A percentile compares a stretch with the other conserved stretches of the same genome.
phyloP scores from a whole-genome alignment of 2,329 filamentous ascomycete genomes.

The Colletotrichum chrysophilum region DNA sequence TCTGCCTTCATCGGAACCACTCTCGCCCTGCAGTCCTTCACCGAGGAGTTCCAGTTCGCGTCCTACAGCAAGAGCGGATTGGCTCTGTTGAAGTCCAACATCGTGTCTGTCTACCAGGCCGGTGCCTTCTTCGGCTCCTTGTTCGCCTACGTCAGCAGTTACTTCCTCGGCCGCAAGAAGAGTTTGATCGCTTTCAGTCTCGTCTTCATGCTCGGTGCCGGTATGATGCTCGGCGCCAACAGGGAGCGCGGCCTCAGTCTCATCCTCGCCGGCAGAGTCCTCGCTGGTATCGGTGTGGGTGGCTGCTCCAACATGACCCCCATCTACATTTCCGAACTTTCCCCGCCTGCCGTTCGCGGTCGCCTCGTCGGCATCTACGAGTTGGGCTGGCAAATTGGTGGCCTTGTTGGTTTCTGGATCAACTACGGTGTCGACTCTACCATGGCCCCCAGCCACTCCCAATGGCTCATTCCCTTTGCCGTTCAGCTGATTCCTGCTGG shows the following conservation, averaged over 20 bases:
- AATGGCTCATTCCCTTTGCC: slow-evolving; percentile 70
- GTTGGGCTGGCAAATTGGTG: slow-evolving; percentile 68
- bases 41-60: slow-evolving; percentile 69
- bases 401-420: slow-evolving; percentile 66
- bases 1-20: slow-evolving; percentile 83
- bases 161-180: slow-evolving; percentile 70
- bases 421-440: slow-evolving; percentile 66
- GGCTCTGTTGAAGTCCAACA: slow-evolving; percentile 72
- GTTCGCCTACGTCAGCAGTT: slow-evolving; percentile 68
- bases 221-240: slow-evolving; percentile 73
- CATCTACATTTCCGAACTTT: slow-evolving; percentile 65
- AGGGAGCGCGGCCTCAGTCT: slow-evolving; percentile 66
- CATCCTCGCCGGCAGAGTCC: slow-evolving; percentile 66
- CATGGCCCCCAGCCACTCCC: slow-evolving; percentile 49
- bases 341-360: slow-evolving; percentile 68
- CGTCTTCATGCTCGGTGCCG: slow-evolving; percentile 74
- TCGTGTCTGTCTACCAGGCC: slow-evolving; percentile 82
- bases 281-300: slow-evolving; percentile 69
- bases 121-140: slow-evolving; percentile 85
- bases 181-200: slow-evolving; percentile 65
- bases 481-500: slow-evolving; percentile 73
- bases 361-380: slow-evolving; percentile 72
- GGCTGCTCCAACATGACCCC: slow-evolving; percentile 68
- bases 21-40: slow-evolving; percentile 72
- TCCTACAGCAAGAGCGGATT: slow-evolving; percentile 51